Base-by-base conservation (phyloP, 805 yeast species). In the Wickerhamomyces alni region DNA sequence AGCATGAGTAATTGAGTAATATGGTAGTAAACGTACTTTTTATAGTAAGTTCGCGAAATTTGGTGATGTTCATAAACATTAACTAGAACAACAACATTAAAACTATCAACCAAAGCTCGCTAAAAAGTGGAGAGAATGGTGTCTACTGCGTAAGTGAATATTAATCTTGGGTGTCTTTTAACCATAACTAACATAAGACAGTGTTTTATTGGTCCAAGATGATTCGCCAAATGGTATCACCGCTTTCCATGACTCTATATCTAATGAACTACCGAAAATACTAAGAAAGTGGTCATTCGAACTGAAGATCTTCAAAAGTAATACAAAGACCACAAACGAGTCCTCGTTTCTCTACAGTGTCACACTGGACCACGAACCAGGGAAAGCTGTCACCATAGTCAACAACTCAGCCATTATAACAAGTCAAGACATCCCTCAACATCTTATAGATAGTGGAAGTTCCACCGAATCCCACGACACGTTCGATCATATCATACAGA, bases 211-310 rank as follows among this genome's bases (percentile, higher is more conserved):
- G 33, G 69, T 67, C 2, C 64, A 63, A 32, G 66, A 69, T 46
- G 71, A 74, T 5, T 54, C 71, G 3, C 81, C 84, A 2, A 79
- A 74, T 36, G 72, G 83, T 5, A 82, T 85, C 25, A 67, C 84
- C 0, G 72, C 74, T 33, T 75, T 83, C 51, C 88, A 83, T 54
- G 94, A 86, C 57, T 71, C 74, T 40, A 69, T 86, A 13, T 72
- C 82, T 4, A 82, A 82, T 49, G 80, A 78, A 44, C 66, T 81
- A 13, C 89, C 93, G 2, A 66, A 71, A 15, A 52, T 70, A 2
- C 62, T 73, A 22, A 87, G 77, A 2, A 70, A 77, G 33, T 85
- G 94, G 94, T 67, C 65, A 31, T 79, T 83, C 49, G 84, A 75
- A 37, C 69, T 83, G 47, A 80, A 75, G 51, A 74, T 86, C 28